Percentiles rank a stretch among this genome's conserved stretches.
Conservation (phyloP, 1,139 yeast genomes). For the Zygoascus meyerae region DNA sequence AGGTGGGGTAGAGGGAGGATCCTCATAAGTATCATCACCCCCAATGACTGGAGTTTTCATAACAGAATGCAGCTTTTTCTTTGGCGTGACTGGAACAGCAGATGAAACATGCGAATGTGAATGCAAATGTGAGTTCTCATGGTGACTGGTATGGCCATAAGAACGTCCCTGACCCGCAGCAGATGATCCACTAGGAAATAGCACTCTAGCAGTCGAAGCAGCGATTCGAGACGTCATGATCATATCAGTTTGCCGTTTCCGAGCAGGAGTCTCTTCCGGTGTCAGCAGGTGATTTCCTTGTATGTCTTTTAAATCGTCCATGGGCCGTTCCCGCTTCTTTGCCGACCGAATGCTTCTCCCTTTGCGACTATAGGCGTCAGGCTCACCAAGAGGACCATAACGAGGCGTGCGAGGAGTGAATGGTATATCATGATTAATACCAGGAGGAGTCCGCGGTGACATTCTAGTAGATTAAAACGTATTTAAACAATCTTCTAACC, state of each 20-base stretch:
- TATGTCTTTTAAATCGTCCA: not conserved
- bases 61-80: too few relatives aligned
- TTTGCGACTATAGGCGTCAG: slow-evolving; percentile 21
- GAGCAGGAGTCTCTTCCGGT: slow-evolving; percentile 26
- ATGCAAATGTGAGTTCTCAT: not conserved
- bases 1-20: too few relatives aligned
- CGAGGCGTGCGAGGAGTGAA: slow-evolving; percentile 35
- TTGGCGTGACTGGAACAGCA: too few relatives aligned
- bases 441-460: slow-evolving; percentile 31
- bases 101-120: too few relatives aligned
- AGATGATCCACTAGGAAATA: slow-evolving; percentile 18
- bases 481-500: too few relatives aligned
- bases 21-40: too few relatives aligned
- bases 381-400: slow-evolving; percentile 34
- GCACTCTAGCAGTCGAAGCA: slow-evolving; percentile 14
- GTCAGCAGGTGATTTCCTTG: slow-evolving; percentile 19
- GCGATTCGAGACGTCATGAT: slow-evolving; percentile 12
- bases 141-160: slow-evolving; percentile 4
- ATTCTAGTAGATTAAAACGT: slow-evolving; percentile 5
- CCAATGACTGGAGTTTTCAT: too few relatives aligned
- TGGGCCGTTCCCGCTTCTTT: not conserved
- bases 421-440: slow-evolving; percentile 18
- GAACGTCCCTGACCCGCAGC: slow-evolving; percentile 17
- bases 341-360: slow-evolving; percentile 1
- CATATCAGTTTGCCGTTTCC: slow-evolving; percentile 19